Evolutionary conservation across 192 early-diverging fungal species (phyloP), one percentile per base, ranked within the genome.

Genomic region (Gamsiella multidivaricata): DNA sequence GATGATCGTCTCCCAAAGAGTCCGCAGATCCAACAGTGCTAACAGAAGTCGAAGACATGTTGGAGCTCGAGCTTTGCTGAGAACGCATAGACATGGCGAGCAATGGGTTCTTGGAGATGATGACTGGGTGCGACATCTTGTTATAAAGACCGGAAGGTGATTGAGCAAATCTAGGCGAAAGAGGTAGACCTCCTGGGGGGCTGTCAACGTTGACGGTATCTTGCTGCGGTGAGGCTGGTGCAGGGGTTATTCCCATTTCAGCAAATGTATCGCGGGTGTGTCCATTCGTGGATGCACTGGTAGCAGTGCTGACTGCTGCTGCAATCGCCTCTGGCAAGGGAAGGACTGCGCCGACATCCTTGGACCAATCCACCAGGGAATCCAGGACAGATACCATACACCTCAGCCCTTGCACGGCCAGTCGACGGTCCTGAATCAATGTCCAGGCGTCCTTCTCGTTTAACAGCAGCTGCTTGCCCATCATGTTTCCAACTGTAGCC

Each of bases 281-380:
- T 33, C 74, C 54, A 33, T 78, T 64, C 9, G 62, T 42, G 8
- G 66, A 39, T 11, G 46, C 31, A 18, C 9, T 28, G 11, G 39
- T 20, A 0, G 55, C 47, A 12, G 36, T 26, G n/a, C 56, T 61
- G 46, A 69, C 62, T 5, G 49, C 61, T 29, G 60, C 62, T 45
- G 65, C 28, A 41, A 74, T 70, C 0, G 46, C 51, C 57, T 72
- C 80, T 31, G 65, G 64, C 31, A 71, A 51, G 18, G 42, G 66
- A 31, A 31, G 42, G 34, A 67, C 69, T 2, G 58, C 54, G 14
- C 78, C 70, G 2, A 81, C 71, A 68, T 82, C 81, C 64, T 90
- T 88, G 70, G 86, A 87, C 90, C 90, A 91, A 43, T 84, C 80
- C 5, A 90, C 89, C 65, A 91, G 85, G 54, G 88, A 89, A 52